Percentiles rank a stretch among this genome's conserved stretches.
These are phyloP conservation scores for Niebla homalea DNA, from an alignment of 495 filamentous ascomycete species.

Conservation along the genomic window DNA sequence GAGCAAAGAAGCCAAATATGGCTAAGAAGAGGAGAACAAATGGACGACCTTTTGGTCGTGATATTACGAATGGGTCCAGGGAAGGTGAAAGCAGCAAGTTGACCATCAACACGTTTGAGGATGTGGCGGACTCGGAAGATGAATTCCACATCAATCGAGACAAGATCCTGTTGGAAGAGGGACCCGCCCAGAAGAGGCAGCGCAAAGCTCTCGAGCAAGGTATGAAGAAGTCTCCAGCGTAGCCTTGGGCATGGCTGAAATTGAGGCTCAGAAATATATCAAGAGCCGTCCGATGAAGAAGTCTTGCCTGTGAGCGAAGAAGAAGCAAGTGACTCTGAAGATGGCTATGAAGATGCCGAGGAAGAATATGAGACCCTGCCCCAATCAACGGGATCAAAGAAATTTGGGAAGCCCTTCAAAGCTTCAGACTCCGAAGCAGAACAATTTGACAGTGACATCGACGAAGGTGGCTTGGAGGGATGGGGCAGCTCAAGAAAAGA, in stretches of 20 bases:
- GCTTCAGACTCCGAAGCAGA: constrained; percentile 22
- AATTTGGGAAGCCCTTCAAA: not conserved
- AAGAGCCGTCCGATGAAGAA: constrained; percentile 80
- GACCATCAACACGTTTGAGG: constrained; percentile 33
- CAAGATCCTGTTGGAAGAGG: constrained; percentile 71
- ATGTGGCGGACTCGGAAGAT: constrained; percentile 70
- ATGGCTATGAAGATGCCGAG: constrained; percentile 38
- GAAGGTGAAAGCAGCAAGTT: constrained; percentile 37
- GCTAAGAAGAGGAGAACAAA: constrained; percentile 70
- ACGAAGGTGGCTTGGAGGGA: constrained; percentile 61
- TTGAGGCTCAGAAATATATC: constrained; percentile 33
- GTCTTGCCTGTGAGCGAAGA: constrained; percentile 43
- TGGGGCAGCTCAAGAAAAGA: constrained; percentile 82
- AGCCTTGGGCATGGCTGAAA: not conserved
- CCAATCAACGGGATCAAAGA: not conserved
- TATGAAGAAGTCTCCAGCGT: constrained; percentile 15
- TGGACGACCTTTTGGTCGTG: constrained; percentile 22
- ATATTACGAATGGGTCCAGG: constrained; percentile 36
- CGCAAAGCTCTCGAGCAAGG: constrained; percentile 52
- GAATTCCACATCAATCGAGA: constrained; percentile 77
- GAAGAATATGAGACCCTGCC: constrained; percentile 19
- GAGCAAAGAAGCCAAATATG: constrained; percentile 35
- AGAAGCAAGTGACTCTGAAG: constrained; percentile 38
- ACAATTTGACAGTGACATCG: constrained; percentile 36
- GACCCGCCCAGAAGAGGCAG: constrained; percentile 60